Evolutionary conservation across 1,284 basidiomycete species (phyloP), one percentile per base, ranked within the genome.

Genomic region (Ganoderma boninense): DNA sequence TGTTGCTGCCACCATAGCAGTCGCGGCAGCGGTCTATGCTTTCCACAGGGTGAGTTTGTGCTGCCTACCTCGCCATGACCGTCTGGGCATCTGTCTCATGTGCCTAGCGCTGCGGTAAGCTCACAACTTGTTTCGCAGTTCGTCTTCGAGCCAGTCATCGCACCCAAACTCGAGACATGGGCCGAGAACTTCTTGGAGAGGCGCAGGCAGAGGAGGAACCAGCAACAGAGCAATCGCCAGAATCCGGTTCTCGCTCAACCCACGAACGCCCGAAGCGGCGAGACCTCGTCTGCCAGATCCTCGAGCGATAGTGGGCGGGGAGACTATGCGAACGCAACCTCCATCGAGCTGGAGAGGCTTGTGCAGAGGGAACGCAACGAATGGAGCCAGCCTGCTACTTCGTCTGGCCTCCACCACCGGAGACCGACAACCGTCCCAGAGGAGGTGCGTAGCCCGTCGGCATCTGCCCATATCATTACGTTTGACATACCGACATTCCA

Each of bases 131-230:
- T 40, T 60, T 65, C 64, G 61, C 66, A 90, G 89, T 87, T 86
- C 69, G 83, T 91, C n/a, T 90, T 88, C 65, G 89, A 90, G 70
- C 89, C 89, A 4, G 88, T 89, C 71, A 83, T 90, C 64, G 88
- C 89, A 43, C 89, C 89, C 0, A 84, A 78, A 57, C 10, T 90
- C 23, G 85, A 87, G 74, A 82, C 80, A 73, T 90, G 87, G 88
- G 85, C 82, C 2, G 85, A 87, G 71, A 79, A 82, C 4, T 86
- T 84, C 70, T 64, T 86, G 18, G 82, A 83, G 20, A 79, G 79
- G 29, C 83, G 86, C 20, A 78, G 82, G 35, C 82, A 46, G 74
- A 75, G 57, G 78, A 74, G 71, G 60, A 69, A 56, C 10, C 73
- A 77, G 60, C 72, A 68, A 18, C 69, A 67, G 29, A 76, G 69